These are phyloP conservation scores for Penicillium palitans DNA, from an alignment of 2,329 filamentous ascomycete genomes.

Conservation along the genomic window DNA sequence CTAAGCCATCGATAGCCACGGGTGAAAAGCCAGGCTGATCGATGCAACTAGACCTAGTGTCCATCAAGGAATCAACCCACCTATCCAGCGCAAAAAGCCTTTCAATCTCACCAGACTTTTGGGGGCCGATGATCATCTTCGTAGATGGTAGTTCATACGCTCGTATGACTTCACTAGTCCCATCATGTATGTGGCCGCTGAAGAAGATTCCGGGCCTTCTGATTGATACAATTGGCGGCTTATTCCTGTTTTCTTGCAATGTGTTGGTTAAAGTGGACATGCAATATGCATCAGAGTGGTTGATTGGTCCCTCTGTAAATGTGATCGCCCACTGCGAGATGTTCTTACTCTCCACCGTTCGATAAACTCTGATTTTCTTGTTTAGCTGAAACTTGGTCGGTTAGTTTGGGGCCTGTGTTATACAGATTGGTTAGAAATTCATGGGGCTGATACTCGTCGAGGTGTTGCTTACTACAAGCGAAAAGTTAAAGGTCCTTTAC, in stretches of 20 bases:
- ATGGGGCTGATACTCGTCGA: neutral
- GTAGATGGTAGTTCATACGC: neutral
- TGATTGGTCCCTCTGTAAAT: neutral
- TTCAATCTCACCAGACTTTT: neutral
- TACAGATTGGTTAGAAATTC: neutral
- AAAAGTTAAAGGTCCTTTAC: neutral
- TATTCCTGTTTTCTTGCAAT: neutral
- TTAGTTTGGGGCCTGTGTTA: neutral
- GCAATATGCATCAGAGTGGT: neutral
- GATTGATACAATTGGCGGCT: neutral
- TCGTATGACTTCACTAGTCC: neutral
- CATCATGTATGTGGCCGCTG: neutral
- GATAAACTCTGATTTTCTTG: neutral
- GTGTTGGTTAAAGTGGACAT: neutral
- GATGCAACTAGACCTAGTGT: neutral
- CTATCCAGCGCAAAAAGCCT: neutral
- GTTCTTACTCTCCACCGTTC: neutral
- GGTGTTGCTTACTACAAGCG: neutral
- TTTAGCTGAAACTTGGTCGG: neutral
- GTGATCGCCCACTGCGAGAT: neutral
- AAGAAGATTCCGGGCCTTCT: neutral
- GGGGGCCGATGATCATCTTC: neutral
- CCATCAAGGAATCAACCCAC: neutral
- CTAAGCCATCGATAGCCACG: neutral
- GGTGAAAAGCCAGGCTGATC: neutral